Conservation (phyloP, 495 filamentous ascomycete genomes). For the Neurospora sp. region DNA sequence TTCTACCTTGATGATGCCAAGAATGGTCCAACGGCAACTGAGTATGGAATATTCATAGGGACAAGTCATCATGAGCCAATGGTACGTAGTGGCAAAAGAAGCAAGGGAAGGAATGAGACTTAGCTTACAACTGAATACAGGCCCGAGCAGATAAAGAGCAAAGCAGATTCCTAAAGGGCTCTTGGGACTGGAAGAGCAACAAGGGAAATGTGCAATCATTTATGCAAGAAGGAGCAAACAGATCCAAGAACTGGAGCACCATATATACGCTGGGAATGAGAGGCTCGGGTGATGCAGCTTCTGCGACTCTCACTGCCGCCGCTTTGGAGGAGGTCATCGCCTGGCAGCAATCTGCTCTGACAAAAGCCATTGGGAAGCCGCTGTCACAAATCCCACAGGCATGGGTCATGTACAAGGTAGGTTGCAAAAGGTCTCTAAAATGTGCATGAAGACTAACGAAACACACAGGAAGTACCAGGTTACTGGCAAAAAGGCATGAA, state of each 20-base stretch:
- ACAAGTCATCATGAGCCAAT: constrained; percentile 59
- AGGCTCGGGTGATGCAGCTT: constrained; percentile 49
- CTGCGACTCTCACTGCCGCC: constrained; percentile 31
- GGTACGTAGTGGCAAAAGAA: constrained; percentile 1
- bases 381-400: constrained; percentile 47
- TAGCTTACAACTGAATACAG: background rate
- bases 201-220: constrained; percentile 45
- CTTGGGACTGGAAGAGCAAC: constrained; percentile 54
- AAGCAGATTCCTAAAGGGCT: constrained; percentile 31
- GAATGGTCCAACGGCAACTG: constrained; percentile 48
- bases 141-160: constrained; percentile 53
- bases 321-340: constrained; percentile 44
- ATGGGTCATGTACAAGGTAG: constrained; percentile 50
- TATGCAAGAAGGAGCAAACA: constrained; percentile 40
- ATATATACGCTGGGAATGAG: constrained; percentile 58
- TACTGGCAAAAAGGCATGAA: constrained; percentile 53
- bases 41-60: constrained; percentile 55
- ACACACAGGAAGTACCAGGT: constrained; percentile 40
- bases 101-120: background rate
- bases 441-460: background rate
- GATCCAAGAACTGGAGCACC: constrained; percentile 45
- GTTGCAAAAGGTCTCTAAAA: background rate
- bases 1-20: constrained; percentile 52
- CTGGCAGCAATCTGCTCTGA: constrained; percentile 41
- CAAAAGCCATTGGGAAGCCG: constrained; percentile 32